A percentile compares a stretch with the other conserved stretches of the same genome.
These are phyloP conservation scores for Trichoderma sp. DNA, from an alignment of 2,329 filamentous ascomycete species.

Conservation along the genomic window DNA sequence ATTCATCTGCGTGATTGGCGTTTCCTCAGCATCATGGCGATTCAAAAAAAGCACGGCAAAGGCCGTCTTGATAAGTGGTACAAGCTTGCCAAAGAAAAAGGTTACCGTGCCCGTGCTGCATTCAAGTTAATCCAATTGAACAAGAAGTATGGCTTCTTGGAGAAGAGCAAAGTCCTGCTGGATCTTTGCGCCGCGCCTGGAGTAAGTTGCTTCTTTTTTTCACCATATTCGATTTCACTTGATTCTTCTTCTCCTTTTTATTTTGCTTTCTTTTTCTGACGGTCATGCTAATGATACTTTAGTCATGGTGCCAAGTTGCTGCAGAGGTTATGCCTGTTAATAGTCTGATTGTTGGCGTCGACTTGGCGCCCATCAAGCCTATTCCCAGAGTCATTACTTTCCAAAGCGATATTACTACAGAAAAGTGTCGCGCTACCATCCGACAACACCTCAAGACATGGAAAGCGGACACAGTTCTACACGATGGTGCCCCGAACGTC, in stretches of 20 bases:
- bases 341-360: slow-evolving; percentile 90
- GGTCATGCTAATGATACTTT: slow-evolving; percentile 14
- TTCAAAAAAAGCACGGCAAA: slow-evolving; percentile 99
- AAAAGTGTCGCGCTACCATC: slow-evolving; percentile 91
- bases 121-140: slow-evolving; percentile 99
- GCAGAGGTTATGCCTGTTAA: slow-evolving; percentile 91
- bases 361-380: slow-evolving; percentile 91
- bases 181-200: slow-evolving; percentile 98
- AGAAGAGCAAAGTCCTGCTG: slow-evolving; percentile 92
- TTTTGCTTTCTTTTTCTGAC: neutral
- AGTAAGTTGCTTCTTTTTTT: slow-evolving; percentile 51
- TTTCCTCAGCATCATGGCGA: slow-evolving; percentile 66
- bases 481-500: slow-evolving; percentile 97
- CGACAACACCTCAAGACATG: slow-evolving; percentile 88
- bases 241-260: neutral
- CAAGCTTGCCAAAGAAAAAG: slow-evolving; percentile 97
- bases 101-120: slow-evolving; percentile 90
- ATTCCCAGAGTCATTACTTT: slow-evolving; percentile 94
- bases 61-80: slow-evolving; percentile 99
- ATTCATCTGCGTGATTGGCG: neutral
- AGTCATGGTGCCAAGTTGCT: slow-evolving; percentile 96
- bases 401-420: slow-evolving; percentile 96
- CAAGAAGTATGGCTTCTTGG: slow-evolving; percentile 98
- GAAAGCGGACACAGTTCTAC: slow-evolving; percentile 93
- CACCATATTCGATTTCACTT: neutral